Conservation (phyloP, 2,329 filamentous ascomycete genomes). For the Cephalotrichum gorgonifer region DNA sequence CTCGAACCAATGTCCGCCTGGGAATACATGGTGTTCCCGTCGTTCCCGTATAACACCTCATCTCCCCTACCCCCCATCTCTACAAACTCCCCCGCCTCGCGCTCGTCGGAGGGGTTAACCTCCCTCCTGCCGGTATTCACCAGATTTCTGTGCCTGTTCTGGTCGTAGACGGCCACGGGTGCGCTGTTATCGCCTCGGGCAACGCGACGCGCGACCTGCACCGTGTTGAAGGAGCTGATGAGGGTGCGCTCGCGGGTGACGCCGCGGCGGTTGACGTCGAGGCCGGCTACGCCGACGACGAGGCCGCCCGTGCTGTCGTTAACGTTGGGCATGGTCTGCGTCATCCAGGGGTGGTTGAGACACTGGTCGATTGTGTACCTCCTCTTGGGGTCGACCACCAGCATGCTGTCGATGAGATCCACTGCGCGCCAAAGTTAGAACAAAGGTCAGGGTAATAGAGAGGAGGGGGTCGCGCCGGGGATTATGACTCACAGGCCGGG, state of each 20-base stretch:
- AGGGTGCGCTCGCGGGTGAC: constrained; percentile 74
- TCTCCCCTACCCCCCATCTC: constrained; percentile 81
- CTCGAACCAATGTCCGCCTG: constrained; percentile 15
- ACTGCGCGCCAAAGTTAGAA: constrained; percentile 31
- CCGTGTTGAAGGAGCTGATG: constrained; percentile 70
- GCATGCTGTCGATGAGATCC: constrained; percentile 90
- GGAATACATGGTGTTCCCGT: constrained; percentile 40
- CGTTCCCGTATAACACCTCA: constrained; percentile 61
- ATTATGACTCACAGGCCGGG: constrained; percentile 49
- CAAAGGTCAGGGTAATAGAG: not conserved
- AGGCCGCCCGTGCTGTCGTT: constrained; percentile 88
- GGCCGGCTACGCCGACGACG: constrained; percentile 69
- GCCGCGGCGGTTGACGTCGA: constrained; percentile 79
- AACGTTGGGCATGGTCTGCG: constrained; percentile 45
- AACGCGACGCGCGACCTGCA: constrained; percentile 42
- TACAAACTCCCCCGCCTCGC: constrained; percentile 68
- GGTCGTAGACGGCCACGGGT: constrained; percentile 63
- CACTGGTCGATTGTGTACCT: constrained; percentile 87
- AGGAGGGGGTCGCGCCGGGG: not conserved
- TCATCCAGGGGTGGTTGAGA: constrained; percentile 84
- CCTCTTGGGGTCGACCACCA: constrained; percentile 74
- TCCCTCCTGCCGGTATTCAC: constrained; percentile 40
- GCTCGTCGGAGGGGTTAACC: constrained; percentile 53
- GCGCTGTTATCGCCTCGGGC: constrained; percentile 45
- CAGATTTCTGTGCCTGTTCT: constrained; percentile 43